Evolutionary conservation across 805 yeast species (phyloP), one percentile per base, ranked within the genome.

Genomic region (Candida silvicultrix): DNA sequence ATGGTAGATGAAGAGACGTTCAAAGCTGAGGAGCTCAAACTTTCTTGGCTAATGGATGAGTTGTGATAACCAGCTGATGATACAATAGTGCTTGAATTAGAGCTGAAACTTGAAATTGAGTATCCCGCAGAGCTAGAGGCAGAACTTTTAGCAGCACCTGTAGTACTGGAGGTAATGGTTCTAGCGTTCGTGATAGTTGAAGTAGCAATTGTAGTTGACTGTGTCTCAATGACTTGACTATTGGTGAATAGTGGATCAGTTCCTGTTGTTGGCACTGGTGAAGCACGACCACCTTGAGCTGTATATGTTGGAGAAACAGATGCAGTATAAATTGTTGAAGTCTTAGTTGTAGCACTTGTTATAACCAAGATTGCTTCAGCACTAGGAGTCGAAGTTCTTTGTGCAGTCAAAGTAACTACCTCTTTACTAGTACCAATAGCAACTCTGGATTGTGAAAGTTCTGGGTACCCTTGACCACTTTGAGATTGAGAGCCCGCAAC

Each of bases 291-390:
- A 41, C 36, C 20, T 31, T 31, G 28, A 9, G 6, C 12, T 8
- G 18, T 22, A 5, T 37, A 28, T 12, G 12, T 31, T 31, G 29
- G 32, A n/a, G 29, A 31, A 4, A 34, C 38, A 9, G 45, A 21
- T 12, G 45, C 40, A 31, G 40, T 35, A 9, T 48, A 41, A 6
- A 52, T 40, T 5, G 53, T 31, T 10, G 51, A 42, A 29, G 53
- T 40, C n/a, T 50, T 43, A 10, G 55, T 43, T 9, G 35, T 21
- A 19, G 50, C 28, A 9, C 44, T 20, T 11, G 56, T 42, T 12
- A 48, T 41, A 5, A 52, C 21, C 5, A 18, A 15, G n/a, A 35
- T 19, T 43, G 41, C 16, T 25, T 46, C 45, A 23, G 55, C 48
- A 3, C 59, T 53, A 15, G 58, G 38, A 9, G 41, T 7, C 6